These are phyloP conservation scores for Trichoderma sp. DNA, from an alignment of 2,329 filamentous ascomycete species.

Conservation along the genomic window DNA sequence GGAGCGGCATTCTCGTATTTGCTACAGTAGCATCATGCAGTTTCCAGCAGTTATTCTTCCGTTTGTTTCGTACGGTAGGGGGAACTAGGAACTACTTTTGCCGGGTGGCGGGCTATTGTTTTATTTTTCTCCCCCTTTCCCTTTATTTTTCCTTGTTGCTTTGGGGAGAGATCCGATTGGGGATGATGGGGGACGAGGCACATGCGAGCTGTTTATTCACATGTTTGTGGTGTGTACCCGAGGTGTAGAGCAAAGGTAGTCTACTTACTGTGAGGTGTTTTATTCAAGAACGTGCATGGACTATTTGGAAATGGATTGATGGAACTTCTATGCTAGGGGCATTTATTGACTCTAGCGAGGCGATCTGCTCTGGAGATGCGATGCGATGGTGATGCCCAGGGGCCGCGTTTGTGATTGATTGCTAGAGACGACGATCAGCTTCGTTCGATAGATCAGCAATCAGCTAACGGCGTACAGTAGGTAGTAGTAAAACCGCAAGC, in stretches of 20 bases:
- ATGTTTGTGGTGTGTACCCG: not conserved
- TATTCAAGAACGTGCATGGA: not conserved
- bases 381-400: not conserved
- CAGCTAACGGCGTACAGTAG: not conserved
- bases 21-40: not conserved
- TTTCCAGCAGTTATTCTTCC: not conserved
- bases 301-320: not conserved
- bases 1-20: not conserved
- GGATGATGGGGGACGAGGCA: not conserved
- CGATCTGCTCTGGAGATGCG: not conserved
- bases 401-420: slow-evolving; percentile 1
- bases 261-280: not conserved
- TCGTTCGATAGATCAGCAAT: no score
- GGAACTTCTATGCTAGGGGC: no score
- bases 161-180: slow-evolving; percentile 12
- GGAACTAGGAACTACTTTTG: not conserved
- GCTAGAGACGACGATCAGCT: not conserved
- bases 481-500: not conserved
- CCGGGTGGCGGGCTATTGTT: not conserved
- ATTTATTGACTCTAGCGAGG: not conserved
- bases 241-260: not conserved
- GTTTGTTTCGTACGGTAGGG: not conserved
- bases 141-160: not conserved
- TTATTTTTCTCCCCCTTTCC: not conserved
- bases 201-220: not conserved